These are phyloP conservation scores for Vigna unguiculata DNA, from an alignment of 306 rosid genomes.

Conservation along the genomic window DNA sequence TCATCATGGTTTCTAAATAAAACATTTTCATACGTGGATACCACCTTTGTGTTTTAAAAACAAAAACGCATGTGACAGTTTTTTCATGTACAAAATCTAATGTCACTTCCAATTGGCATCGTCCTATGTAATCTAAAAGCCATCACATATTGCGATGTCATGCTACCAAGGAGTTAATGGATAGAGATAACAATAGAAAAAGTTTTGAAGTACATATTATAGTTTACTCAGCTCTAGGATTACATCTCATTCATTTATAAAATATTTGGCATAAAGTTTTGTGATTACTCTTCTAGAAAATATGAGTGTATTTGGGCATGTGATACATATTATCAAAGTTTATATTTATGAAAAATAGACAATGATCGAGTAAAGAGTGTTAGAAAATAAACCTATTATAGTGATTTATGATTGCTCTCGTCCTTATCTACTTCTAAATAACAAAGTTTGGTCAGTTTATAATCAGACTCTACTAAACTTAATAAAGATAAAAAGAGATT, in stretches of 20 bases:
- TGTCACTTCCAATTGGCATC: conserved; percentile 28
- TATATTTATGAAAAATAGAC: not conserved
- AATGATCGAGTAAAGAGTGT: not conserved
- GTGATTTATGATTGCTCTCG: not conserved
- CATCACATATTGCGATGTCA: conserved; percentile 22
- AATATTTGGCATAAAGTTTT: conserved; percentile 15
- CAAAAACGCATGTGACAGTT: conserved; percentile 20
- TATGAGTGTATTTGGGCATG: not conserved
- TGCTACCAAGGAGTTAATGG: not conserved
- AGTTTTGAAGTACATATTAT: not conserved
- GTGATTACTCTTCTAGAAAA: conserved; percentile 21
- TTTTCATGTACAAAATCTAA: conserved; percentile 34
- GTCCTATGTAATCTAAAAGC: not conserved
- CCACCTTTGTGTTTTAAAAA: conserved; percentile 8
- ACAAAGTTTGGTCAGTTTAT: not conserved
- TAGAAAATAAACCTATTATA: not conserved
- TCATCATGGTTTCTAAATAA: not conserved
- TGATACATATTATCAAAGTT: not conserved
- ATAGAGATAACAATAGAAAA: conserved; percentile 4
- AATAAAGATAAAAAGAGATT: not conserved
- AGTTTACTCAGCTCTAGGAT: not conserved
- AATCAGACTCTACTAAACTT: not conserved
- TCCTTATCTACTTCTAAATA: not conserved
- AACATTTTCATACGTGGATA: conserved; percentile 33
- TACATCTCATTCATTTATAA: not conserved